Conservation (phyloP, 768 basidiomycete species). For the Phylloporus scabripes region DNA sequence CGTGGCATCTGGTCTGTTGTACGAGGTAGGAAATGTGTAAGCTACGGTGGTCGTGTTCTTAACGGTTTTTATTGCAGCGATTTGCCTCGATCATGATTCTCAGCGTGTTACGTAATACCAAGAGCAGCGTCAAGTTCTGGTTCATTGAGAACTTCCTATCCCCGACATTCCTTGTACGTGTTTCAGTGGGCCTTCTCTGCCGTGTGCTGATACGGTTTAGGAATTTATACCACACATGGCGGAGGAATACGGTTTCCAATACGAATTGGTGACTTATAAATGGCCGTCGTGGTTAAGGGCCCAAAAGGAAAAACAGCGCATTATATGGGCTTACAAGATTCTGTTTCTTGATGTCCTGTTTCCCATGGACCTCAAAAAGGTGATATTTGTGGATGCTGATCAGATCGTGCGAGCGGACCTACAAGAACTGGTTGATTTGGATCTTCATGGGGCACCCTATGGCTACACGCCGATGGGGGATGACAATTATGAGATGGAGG, state of each 20-base stretch:
- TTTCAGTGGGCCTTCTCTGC: background rate
- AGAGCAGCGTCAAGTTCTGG: constrained; percentile 97
- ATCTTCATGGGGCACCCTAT: constrained; percentile 90
- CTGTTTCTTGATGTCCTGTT: constrained; percentile 98
- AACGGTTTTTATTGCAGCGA: constrained; percentile 47
- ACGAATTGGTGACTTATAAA: constrained; percentile 97
- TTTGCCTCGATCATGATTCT: constrained; percentile 98
- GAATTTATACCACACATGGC: constrained; percentile 95
- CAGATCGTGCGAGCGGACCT: constrained; percentile 97
- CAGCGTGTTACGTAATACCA: constrained; percentile 90
- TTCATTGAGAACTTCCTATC: constrained; percentile 99
- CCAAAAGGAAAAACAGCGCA: constrained; percentile 95
- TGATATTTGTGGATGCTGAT: constrained; percentile 98
- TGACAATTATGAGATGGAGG: constrained; percentile 92
- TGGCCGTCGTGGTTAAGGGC: constrained; percentile 98
- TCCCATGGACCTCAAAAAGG: constrained; percentile 98
- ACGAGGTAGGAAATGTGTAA: constrained; percentile 61
- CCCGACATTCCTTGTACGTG: constrained; percentile 83
- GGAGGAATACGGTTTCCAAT: constrained; percentile 87
- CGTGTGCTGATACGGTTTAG: constrained; percentile 33
- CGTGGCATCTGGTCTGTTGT: constrained; percentile 92
- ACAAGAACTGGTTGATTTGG: constrained; percentile 88
- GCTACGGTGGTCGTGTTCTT: background rate
- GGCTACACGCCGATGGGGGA: constrained; percentile 98
- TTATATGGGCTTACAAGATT: constrained; percentile 99